Evolutionary conservation across 345 rosid species (phyloP).

Genomic region (Triadica sebifera): DNA sequence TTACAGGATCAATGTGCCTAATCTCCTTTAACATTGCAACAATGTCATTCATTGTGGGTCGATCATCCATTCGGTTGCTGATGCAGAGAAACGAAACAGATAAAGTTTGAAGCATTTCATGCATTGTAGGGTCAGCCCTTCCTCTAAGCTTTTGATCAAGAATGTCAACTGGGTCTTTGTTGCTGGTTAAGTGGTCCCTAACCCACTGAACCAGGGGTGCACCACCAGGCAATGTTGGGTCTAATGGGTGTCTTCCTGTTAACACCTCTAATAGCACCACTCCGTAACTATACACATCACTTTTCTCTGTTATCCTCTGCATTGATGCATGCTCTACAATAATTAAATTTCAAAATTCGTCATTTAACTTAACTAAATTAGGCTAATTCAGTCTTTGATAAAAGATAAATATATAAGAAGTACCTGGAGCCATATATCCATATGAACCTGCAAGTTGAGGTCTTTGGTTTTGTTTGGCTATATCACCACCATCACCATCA

Average conservation of each 20-base stretch:
- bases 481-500: slow-evolving; percentile 36
- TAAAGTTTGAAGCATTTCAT: slow-evolving; percentile 84
- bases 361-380: background rate
- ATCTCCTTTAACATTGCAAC: slow-evolving; percentile 94
- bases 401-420: background rate
- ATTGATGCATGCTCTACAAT: slow-evolving; percentile 72
- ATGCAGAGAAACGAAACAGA: slow-evolving; percentile 84
- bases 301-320: slow-evolving; percentile 77
- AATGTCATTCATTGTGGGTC: slow-evolving; percentile 85
- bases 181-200: slow-evolving; percentile 65
- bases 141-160: slow-evolving; percentile 78
- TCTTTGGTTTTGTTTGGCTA: slow-evolving; percentile 45
- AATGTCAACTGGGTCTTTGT: slow-evolving; percentile 55
- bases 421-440: slow-evolving; percentile 99
- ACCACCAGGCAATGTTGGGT: slow-evolving; percentile 81
- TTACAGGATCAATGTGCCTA: slow-evolving; percentile 44
- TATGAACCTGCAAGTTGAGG: slow-evolving; percentile 92
- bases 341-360: background rate
- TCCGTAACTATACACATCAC: slow-evolving; percentile 91
- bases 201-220: slow-evolving; percentile 89
- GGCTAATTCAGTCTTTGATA: background rate
- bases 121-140: slow-evolving; percentile 74
- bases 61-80: slow-evolving; percentile 52
- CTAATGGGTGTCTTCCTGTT: slow-evolving; percentile 90
- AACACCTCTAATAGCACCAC: slow-evolving; percentile 76